A percentile compares a stretch with the other conserved stretches of the same genome.
phyloP scores from a whole-genome alignment of 352 stramenopile genomes.

The Pythium brassicae region DNA sequence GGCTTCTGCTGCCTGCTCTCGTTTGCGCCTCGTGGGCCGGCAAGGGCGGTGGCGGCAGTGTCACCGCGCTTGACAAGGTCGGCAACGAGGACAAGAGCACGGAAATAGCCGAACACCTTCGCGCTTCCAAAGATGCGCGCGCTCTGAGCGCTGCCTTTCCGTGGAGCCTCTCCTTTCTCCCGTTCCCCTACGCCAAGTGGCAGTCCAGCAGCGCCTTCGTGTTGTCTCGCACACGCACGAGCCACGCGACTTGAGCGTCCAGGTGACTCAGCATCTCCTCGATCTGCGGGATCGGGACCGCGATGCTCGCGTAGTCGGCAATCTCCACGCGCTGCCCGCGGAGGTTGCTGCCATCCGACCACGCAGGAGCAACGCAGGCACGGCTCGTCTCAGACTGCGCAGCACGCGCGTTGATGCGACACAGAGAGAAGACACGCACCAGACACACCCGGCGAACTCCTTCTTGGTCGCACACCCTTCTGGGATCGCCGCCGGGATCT shows the following conservation, averaged over 20 bases:
- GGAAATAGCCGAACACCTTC: background rate
- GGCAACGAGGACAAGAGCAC: too few species aligned
- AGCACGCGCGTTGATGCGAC: background rate
- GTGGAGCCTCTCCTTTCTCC: too few species aligned
- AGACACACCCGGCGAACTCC: conserved; percentile 76
- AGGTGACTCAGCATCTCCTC: conserved; percentile 75
- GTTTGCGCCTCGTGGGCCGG: background rate
- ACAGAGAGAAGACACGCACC: conserved; percentile 28
- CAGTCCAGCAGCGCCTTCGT: conserved; percentile 69
- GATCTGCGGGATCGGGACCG: conserved; percentile 65
- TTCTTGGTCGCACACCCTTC: conserved; percentile 70
- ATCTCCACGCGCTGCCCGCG: conserved; percentile 78
- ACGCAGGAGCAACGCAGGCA: background rate
- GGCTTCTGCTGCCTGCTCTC: too few species aligned
- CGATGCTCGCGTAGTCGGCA: conserved; percentile 61
- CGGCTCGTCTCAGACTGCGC: background rate
- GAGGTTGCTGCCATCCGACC: conserved; percentile 38
- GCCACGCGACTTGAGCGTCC: conserved; percentile 56
- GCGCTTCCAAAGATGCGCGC: too few species aligned
- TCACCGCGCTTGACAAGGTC: too few species aligned
- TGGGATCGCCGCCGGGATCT: conserved; percentile 42
- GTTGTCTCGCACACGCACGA: conserved; percentile 72
- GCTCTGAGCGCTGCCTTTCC: too few species aligned
- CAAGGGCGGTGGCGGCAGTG: too few species aligned
- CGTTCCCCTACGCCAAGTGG: conserved; percentile 29